Evolutionary conservation across 192 early-diverging fungal genomes (phyloP).

Genomic region (Phlyctochytrium bullatum): DNA sequence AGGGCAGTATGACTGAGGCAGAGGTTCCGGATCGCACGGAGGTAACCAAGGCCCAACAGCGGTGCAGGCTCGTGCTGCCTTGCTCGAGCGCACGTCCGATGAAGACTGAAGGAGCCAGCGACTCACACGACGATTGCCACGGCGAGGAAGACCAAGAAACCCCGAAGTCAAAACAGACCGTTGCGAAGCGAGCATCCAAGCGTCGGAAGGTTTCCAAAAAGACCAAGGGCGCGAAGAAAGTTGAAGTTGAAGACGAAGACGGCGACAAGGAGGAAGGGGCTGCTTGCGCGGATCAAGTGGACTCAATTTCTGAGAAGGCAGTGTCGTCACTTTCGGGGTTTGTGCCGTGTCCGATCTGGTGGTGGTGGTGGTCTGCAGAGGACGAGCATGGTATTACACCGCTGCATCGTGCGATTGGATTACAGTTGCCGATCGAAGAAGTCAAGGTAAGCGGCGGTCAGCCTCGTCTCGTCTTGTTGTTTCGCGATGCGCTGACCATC

Average conservation of each 20-base stretch:
- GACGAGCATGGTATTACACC: neutral
- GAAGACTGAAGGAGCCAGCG: too few species aligned
- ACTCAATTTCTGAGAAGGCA: neutral
- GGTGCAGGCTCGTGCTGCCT: too few species aligned
- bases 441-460: neutral
- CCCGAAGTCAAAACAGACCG: too few species aligned
- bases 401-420: neutral
- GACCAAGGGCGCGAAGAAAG: neutral
- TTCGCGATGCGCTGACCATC: too few species aligned
- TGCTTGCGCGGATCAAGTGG: neutral
- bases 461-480: too few species aligned
- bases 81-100: too few species aligned
- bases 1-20: neutral
- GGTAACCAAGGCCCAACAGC: neutral
- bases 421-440: neutral
- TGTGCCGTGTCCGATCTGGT: neutral
- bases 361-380: neutral
- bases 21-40: neutral
- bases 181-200: too few species aligned
- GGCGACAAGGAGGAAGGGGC: neutral
- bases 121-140: neutral
- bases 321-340: neutral
- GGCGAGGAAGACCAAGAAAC: too few species aligned
- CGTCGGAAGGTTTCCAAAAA: neutral
- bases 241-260: neutral